Percentiles rank a stretch among this genome's conserved stretches.
Evolutionary conservation across 1,139 yeast genomes (phyloP).

Genomic region (Scheffersomyces stambukii): DNA sequence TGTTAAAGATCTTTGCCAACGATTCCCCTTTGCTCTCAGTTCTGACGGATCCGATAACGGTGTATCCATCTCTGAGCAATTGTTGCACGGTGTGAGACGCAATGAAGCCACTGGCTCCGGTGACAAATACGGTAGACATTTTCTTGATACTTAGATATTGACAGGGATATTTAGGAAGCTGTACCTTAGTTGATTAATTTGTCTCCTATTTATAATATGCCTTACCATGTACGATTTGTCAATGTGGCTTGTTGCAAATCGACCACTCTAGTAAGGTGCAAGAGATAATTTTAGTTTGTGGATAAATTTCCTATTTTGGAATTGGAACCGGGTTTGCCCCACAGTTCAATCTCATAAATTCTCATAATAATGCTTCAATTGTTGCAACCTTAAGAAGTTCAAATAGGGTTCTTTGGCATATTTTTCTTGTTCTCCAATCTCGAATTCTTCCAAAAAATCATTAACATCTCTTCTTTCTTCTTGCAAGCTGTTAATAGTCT

Average conservation of each 20-base stretch:
- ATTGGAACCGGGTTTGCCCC: too few species aligned
- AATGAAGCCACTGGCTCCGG: slow-evolving; percentile 56
- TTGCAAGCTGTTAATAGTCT: slow-evolving; percentile 12
- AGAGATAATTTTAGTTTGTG: too few species aligned
- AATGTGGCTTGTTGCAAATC: too few species aligned
- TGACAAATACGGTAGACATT: slow-evolving; percentile 30
- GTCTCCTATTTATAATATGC: too few species aligned
- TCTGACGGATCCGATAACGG: slow-evolving; percentile 29
- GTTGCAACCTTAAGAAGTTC: slow-evolving; percentile 14
- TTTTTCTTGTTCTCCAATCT: slow-evolving; percentile 16
- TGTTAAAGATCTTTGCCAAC: slow-evolving; percentile 23
- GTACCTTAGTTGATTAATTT: too few species aligned
- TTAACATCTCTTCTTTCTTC: slow-evolving; percentile 16
- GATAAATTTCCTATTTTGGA: too few species aligned
- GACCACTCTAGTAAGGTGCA: too few species aligned
- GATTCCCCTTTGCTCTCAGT: slow-evolving; percentile 22
- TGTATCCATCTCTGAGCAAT: slow-evolving; percentile 19
- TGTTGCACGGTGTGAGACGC: slow-evolving; percentile 37
- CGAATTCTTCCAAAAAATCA: slow-evolving; percentile 18
- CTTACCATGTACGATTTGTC: too few species aligned
- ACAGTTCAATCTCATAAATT: too few species aligned
- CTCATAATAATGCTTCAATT: slow-evolving; percentile 16
- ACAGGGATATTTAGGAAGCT: too few species aligned
- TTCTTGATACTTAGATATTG: too few species aligned
- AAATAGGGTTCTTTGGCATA: slow-evolving; percentile 13